phyloP scores from a whole-genome alignment of 2,329 filamentous ascomycete genomes.

The Amylocarpus encephaloides region DNA sequence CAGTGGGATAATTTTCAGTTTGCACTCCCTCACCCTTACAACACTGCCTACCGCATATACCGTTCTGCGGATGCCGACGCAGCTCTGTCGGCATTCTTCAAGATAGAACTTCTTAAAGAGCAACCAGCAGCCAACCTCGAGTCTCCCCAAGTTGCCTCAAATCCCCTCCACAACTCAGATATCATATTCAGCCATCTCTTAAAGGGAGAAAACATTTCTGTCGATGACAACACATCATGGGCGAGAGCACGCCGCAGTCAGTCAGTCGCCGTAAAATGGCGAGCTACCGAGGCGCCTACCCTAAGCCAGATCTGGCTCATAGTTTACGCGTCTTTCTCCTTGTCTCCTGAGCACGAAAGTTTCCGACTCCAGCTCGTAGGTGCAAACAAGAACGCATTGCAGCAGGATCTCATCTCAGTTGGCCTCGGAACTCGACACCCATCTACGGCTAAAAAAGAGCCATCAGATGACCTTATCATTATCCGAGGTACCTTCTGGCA shows the following conservation, averaged over 20 bases:
- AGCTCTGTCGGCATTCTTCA: neutral
- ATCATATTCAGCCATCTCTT: conserved; percentile 14
- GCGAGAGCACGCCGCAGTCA: conserved; percentile 30
- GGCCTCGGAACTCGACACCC: conserved; percentile 20
- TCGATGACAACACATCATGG: conserved; percentile 35
- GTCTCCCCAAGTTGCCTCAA: neutral
- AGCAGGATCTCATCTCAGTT: conserved; percentile 29
- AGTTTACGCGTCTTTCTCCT: conserved; percentile 34
- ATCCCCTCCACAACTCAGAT: neutral
- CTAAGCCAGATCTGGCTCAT: conserved; percentile 36
- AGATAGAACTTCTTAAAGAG: conserved; percentile 1
- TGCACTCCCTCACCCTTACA: conserved; percentile 2
- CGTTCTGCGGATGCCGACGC: neutral
- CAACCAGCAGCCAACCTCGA: neutral
- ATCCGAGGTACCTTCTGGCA: conserved; percentile 61
- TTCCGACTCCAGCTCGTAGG: conserved; percentile 33
- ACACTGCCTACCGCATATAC: conserved; percentile 2
- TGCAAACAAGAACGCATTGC: conserved; percentile 23
- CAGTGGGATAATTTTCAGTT: conserved; percentile 7
- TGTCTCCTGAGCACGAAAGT: conserved; percentile 29
- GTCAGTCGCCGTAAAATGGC: conserved; percentile 32
- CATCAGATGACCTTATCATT: conserved; percentile 37
- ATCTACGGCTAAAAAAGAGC: conserved; percentile 1
- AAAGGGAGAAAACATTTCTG: conserved; percentile 2
- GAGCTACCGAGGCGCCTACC: conserved; percentile 25